Base-by-base conservation (phyloP, 108 stramenopile species). In the Nitzschia inconspicua region DNA sequence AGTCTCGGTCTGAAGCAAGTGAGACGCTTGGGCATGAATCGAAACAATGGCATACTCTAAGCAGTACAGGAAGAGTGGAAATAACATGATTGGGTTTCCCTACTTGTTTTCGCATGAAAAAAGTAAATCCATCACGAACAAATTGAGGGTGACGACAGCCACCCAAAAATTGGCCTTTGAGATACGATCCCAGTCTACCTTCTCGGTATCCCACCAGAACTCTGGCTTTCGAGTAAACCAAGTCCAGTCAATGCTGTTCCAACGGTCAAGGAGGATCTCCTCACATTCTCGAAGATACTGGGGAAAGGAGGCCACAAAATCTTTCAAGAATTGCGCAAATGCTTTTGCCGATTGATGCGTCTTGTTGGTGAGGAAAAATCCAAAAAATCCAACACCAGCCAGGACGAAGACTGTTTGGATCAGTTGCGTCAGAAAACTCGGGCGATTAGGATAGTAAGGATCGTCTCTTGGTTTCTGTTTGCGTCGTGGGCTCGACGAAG, bases 11-110 rank as follows among this genome's bases (percentile, higher is more conserved):
- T 50, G 27, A 6, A 50, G n/a, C 20, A 50, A 27, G 9, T 50
- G 26, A 9, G 25, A 29, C 4, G 48, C 48, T 50, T 50, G 48
- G 4, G 48, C 48, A n/a, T 50, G 48, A 26, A 50, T 50, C 11
- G 27, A 29, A 6, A 50, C 30, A 28, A 50, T 9, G 6, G 30
- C 6, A n/a, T 50, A 50, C 10, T 29, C 25, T 9, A 50, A 4
- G 5, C 27, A 50, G 25, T 50, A 50, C n/a, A 50, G 6, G 5
- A 50, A 4, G 11, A 28, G 11, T 7, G 48, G 48, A 25, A 26
- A 25, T 3, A 50, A n/a, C 23, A 50, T 8, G 5, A 50, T 27
- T 3, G 48, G 48, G 30, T 27, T 50, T 22, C 48, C 48, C 30
- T 50, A 28, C 7, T 50, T 22, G 10, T 20, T 10, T n/a, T 50